These are phyloP conservation scores for Termitomyces sp. DNA, from an alignment of 768 basidiomycete species.

Conservation along the genomic window DNA sequence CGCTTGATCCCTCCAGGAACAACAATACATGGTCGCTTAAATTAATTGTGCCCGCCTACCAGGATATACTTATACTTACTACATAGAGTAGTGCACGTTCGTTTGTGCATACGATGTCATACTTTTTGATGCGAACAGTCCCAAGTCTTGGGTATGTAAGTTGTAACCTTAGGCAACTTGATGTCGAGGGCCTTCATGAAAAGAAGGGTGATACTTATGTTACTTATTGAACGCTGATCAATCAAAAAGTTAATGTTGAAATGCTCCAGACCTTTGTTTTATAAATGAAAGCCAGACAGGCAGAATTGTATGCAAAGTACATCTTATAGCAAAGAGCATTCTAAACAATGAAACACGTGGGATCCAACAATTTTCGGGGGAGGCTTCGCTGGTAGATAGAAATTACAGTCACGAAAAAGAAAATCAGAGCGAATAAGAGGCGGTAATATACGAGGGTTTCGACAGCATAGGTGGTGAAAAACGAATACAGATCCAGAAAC, in stretches of 20 bases:
- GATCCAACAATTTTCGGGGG: neutral
- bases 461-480: conserved; percentile 11
- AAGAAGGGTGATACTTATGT: too few species aligned
- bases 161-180: too few species aligned
- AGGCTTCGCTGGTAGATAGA: conserved; percentile 1
- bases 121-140: too few species aligned
- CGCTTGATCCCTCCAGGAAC: neutral
- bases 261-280: too few species aligned
- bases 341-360: neutral
- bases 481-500: conserved; percentile 12
- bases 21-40: neutral
- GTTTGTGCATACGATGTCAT: too few species aligned
- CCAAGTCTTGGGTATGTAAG: too few species aligned
- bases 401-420: conserved; percentile 6
- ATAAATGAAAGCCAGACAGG: too few species aligned
- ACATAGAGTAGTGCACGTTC: too few species aligned
- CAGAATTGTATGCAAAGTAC: neutral
- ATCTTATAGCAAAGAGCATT: neutral
- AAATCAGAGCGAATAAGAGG: conserved; percentile 9
- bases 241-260: too few species aligned
- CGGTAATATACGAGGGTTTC: conserved; percentile 10
- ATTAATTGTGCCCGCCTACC: neutral
- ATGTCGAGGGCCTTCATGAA: too few species aligned
- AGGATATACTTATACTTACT: too few species aligned
- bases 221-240: too few species aligned